Percentiles rank a stretch among this genome's conserved stretches.
Evolutionary conservation across 2,329 filamentous ascomycete species (phyloP).

Genomic region (Colletotrichum phormii): DNA sequence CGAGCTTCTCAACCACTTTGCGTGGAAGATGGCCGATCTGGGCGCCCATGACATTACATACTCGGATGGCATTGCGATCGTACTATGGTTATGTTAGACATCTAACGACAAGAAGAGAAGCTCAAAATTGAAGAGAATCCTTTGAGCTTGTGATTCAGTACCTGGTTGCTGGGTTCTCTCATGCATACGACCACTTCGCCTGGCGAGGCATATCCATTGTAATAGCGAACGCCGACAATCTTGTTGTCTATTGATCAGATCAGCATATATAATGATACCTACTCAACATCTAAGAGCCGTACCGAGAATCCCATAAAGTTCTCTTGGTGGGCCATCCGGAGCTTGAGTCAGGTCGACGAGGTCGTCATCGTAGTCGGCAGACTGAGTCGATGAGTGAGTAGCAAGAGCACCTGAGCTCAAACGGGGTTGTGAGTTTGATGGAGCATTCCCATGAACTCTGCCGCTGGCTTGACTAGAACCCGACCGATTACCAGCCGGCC

Average conservation of each 20-base stretch:
- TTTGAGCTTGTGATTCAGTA: conserved; percentile 39
- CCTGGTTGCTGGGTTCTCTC: conserved; percentile 74
- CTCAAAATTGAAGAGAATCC: background rate
- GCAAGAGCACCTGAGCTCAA: background rate
- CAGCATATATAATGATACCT: background rate
- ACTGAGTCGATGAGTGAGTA: conserved; percentile 34
- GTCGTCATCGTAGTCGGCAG: conserved; percentile 48
- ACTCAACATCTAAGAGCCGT: conserved; percentile 24
- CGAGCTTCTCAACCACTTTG: conserved; percentile 75
- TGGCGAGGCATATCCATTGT: conserved; percentile 69
- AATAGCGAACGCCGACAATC: conserved; percentile 68
- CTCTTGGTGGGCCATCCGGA: conserved; percentile 52
- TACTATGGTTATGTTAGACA: conserved; percentile 53
- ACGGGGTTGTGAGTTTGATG: conserved; percentile 16
- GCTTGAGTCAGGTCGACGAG: conserved; percentile 57
- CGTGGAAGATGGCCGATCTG: conserved; percentile 86
- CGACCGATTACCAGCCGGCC: background rate
- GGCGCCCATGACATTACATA: conserved; percentile 78
- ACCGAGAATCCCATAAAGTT: conserved; percentile 62
- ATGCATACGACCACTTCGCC: conserved; percentile 73
- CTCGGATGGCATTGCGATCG: conserved; percentile 80
- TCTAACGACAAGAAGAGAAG: background rate
- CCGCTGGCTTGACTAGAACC: conserved; percentile 32
- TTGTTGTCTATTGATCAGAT: conserved; percentile 52
- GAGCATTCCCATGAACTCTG: conserved; percentile 27